A percentile compares a stretch with the other conserved stretches of the same genome.
Evolutionary conservation across 257 asterid species (phyloP).

Genomic region (Nicotiana noctiflora): DNA sequence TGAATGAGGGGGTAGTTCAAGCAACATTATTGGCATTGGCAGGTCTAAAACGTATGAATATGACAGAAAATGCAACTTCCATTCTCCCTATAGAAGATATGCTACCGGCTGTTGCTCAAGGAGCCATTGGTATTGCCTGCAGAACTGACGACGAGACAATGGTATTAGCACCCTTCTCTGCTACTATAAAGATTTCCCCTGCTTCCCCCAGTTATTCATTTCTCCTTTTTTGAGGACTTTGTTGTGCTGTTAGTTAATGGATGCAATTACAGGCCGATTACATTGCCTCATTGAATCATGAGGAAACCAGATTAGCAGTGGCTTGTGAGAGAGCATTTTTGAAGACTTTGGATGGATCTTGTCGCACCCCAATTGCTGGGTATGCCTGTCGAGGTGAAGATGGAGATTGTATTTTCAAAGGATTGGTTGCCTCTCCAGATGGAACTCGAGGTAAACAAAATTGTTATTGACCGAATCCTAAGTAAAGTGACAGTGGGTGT

Average conservation of each 20-base stretch:
- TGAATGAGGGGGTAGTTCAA: constrained; percentile 89
- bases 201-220: neutral
- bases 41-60: constrained; percentile 80
- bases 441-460: constrained; percentile 55
- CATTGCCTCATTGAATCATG: constrained; percentile 83
- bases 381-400: constrained; percentile 62
- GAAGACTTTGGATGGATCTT: constrained; percentile 74
- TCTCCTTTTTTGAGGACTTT: neutral
- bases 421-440: constrained; percentile 92
- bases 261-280: constrained; percentile 48
- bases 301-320: constrained; percentile 87
- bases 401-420: constrained; percentile 73
- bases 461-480: neutral
- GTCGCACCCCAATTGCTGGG: constrained; percentile 96
- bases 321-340: constrained; percentile 90
- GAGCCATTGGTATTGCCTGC: constrained; percentile 95
- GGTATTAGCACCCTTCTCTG: constrained; percentile 35
- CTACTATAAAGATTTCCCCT: neutral
- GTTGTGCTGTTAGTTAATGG: constrained; percentile 5
- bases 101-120: constrained; percentile 99
- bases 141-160: constrained; percentile 72
- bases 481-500: neutral
- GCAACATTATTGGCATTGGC: constrained; percentile 91
- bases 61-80: constrained; percentile 71
- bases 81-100: constrained; percentile 82